These are phyloP conservation scores for Lecanosticta acicola DNA, from an alignment of 2,329 filamentous ascomycete genomes.

Conservation along the genomic window DNA sequence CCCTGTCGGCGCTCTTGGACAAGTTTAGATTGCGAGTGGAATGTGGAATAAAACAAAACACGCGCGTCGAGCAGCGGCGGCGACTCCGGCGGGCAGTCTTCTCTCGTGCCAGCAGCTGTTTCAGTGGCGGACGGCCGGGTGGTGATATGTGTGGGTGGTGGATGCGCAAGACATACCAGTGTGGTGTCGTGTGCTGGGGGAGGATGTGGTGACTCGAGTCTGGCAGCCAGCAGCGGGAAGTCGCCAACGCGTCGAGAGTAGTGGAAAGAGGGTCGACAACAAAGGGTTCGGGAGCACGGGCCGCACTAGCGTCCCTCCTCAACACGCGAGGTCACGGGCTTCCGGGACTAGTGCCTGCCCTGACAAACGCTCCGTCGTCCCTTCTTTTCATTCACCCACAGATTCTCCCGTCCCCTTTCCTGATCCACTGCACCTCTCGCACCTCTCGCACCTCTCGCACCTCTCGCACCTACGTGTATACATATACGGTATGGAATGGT, in stretches of 20 bases:
- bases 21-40: slow-evolving; percentile 17
- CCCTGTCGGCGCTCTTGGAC: slow-evolving; percentile 10
- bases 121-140: neutral
- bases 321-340: neutral
- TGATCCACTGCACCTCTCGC: neutral
- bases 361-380: too few species aligned
- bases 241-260: too few species aligned
- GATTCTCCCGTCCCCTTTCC: neutral
- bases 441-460: neutral
- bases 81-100: neutral
- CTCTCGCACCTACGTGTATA: neutral
- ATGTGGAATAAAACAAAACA: slow-evolving; percentile 14
- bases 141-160: neutral
- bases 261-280: too few species aligned
- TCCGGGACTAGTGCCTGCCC: neutral
- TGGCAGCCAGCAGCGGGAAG: too few species aligned
- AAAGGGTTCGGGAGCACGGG: neutral
- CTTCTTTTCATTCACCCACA: neutral
- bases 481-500: too few species aligned
- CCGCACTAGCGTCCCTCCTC: neutral
- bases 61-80: slow-evolving; percentile 9
- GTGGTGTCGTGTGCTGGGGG: slow-evolving; percentile 1
- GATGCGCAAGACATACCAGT: neutral
- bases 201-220: neutral
- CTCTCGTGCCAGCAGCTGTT: neutral